Evolutionary conservation across 768 basidiomycete genomes (phyloP), one percentile per base, ranked within the genome.

Genomic region (Lactarius psammicola): DNA sequence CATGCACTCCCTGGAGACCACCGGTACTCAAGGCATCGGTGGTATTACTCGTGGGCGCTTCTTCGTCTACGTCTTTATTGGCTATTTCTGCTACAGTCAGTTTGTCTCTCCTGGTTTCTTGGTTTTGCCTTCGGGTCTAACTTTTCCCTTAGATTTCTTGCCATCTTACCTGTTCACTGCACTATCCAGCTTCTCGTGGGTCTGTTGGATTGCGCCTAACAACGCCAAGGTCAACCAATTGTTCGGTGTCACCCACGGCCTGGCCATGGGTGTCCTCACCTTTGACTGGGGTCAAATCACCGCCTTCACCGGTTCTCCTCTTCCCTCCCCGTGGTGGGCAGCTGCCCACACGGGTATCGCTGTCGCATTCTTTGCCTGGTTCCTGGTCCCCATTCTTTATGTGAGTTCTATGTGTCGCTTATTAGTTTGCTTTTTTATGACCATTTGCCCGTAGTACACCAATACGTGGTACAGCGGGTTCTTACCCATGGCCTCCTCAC

Each of bases 281-380:
- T 97, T 97, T 74, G 95, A 98, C 76, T 98, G 95, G 95, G 82
- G 76, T 13, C 84, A 91, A 72, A 85, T 91, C 57, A 70, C 82
- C 13, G 56, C 60, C 17, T 90, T 83, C 82, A 82, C 86, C 62
- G 84, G 83, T 6, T 85, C 85, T 36, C 90, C 90, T 20, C 65
- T 66, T 26, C 20, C 56, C 15, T 34, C 40, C 2, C 65, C 65
- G 6, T 66, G 96, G 96, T 98, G 96, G 96, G 95, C 95, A 3
- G 85, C 92, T 75, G 90, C 89, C 26, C 94, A 98, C 75, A 70
- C 81, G 38, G 94, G 93, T 8, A 95, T 98, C 76, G 84, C 94
- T 42, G 54, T 95, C 30, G 90, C 94, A 77, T 95, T 88, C 76
- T 98, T 95, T 36, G 18, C 33, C 38, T 67, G 59, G 59, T 26